Evolutionary conservation across 169 alveolate species (phyloP).

Genomic region (Cryptosporidium tyzzeri): DNA sequence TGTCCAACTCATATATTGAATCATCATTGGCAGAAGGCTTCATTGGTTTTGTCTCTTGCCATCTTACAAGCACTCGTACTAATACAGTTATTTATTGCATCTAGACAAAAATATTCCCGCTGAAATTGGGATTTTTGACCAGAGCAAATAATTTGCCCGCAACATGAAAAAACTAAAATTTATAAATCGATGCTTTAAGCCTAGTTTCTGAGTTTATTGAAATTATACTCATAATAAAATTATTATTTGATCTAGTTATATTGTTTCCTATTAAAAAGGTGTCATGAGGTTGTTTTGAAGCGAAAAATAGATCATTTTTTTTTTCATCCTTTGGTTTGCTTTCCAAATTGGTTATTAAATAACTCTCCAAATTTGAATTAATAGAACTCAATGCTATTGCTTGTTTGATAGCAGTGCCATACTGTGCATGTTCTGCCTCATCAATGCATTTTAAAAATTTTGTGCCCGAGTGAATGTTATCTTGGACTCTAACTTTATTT

Average conservation of each 20-base stretch:
- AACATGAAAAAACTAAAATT: neutral
- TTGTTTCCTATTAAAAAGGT: neutral
- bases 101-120: conserved; percentile 26
- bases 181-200: conserved; percentile 8
- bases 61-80: neutral
- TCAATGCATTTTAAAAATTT: neutral
- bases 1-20: neutral
- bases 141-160: conserved; percentile 3
- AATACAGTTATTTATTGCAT: neutral
- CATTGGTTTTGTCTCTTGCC: neutral
- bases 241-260: neutral
- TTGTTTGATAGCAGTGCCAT: neutral
- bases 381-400: neutral
- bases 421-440: neutral
- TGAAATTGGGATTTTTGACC: conserved; percentile 13
- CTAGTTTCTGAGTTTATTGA: conserved; percentile 46
- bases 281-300: conserved; percentile 34
- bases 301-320: neutral
- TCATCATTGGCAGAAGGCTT: conserved; percentile 51
- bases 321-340: neutral
- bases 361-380: neutral
- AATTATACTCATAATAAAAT: conserved; percentile 19
- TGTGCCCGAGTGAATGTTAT: neutral
- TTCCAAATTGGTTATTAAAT: neutral
- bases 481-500: neutral